Base-by-base conservation (phyloP, 768 basidiomycete species). In the Hortiboletus campestris region DNA sequence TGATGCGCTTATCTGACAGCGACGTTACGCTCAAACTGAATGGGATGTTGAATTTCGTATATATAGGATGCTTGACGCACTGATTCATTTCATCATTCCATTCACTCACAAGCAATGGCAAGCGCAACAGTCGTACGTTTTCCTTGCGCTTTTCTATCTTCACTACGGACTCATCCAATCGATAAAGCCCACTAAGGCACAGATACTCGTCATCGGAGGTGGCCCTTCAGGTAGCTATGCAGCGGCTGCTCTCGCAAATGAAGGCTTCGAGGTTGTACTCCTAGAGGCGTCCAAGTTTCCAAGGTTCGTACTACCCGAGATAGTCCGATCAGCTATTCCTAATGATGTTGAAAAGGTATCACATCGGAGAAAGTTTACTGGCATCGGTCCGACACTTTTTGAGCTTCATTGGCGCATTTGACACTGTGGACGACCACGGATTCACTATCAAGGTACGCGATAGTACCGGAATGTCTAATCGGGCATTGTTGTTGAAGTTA, bases 281-380 rank as follows among this genome's bases (percentile, higher is more conserved):
- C 47, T 63, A 5, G 60, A 62, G 34, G 60, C 60, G 1, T 17
- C 55, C 1, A 57, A 51, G 40, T 51, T 51, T 14, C 58, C 61
- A 2, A 56, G 61, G 61, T 60, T 29, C 12, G 51, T 51, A 20
- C 12, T 35, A 35, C 34, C 19, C 22, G 10, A 36, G 22, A 40
- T 17, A 7, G n/a, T 35, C 12, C 2, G 7, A 17, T 11, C 4
- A n/a, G 32, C 5, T 20, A 14, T 10, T 17, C 22, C 40, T 51
- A 28, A 56, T 6, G 10, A 19, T 9, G 2, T 34, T n/a, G 22
- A 32, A 47, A 40, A 57, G 61, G 20, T 62, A 61, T 39, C 61
- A 61, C 51, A 61, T 62, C 1, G 58, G 61, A 28, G 61, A 62
- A 44, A 61, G 55, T 17, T 12, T 60, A 10, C 41, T 62, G 8